phyloP scores from a whole-genome alignment of 495 filamentous ascomycete species.

The Neurospora sp. region DNA sequence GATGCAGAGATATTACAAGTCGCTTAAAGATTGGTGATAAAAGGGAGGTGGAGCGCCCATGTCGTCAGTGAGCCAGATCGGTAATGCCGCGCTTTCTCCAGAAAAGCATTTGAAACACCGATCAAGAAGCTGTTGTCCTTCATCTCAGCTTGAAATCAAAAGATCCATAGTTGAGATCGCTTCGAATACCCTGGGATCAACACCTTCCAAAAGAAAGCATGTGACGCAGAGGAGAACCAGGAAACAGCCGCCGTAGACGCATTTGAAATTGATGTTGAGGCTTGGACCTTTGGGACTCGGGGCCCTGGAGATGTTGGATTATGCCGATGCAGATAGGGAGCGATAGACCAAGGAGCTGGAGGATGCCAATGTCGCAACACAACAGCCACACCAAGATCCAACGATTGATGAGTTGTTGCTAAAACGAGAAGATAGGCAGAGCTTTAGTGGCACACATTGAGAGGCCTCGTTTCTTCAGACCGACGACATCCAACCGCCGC shows the following conservation, averaged over 20 bases:
- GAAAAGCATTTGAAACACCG: neutral
- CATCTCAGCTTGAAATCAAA: neutral
- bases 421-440: neutral
- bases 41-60: neutral
- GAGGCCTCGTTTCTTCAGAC: neutral
- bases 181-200: neutral
- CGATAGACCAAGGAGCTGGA: neutral
- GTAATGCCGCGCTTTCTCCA: neutral
- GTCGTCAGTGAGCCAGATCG: neutral
- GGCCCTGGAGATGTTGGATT: neutral
- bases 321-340: neutral
- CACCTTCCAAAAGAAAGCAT: neutral
- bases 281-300: neutral
- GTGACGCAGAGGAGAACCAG: neutral
- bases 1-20: neutral
- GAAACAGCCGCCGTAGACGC: neutral
- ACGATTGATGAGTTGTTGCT: neutral
- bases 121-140: neutral
- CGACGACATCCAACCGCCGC: neutral
- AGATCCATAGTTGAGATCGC: neutral
- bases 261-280: neutral
- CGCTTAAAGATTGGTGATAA: neutral
- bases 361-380: neutral
- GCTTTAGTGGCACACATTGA: neutral
- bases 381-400: neutral